phyloP scores from a whole-genome alignment of 2,329 filamentous ascomycete species.

The Sporothrix globosa region DNA sequence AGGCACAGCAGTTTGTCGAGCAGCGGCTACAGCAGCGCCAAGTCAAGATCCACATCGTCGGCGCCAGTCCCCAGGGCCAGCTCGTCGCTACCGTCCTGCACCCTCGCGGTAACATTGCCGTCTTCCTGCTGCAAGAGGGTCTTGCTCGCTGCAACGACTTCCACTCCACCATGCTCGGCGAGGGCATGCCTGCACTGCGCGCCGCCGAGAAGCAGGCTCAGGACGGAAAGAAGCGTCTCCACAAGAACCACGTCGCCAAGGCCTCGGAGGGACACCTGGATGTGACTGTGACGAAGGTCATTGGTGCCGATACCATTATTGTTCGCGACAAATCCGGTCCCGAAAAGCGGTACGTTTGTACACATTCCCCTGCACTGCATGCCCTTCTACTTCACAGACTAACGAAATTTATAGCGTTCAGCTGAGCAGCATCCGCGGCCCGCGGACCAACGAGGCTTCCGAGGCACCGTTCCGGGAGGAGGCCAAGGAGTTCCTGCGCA shows the following conservation, averaged over 20 bases:
- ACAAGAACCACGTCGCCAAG: conserved; percentile 79
- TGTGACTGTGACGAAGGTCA: conserved; percentile 79
- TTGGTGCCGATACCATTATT: conserved; percentile 86
- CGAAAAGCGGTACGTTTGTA: conserved; percentile 67
- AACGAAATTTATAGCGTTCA: conserved; percentile 59
- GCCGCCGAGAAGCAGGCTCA: conserved; percentile 86
- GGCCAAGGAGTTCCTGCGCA: conserved; percentile 93
- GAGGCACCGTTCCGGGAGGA: conserved; percentile 89
- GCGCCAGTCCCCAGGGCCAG: conserved; percentile 85
- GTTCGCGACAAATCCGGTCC: conserved; percentile 80
- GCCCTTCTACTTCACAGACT: not conserved
- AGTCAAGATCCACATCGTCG: conserved; percentile 80
- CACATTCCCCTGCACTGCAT: not conserved
- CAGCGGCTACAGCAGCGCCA: conserved; percentile 81
- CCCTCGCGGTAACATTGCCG: conserved; percentile 88
- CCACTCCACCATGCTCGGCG: conserved; percentile 88
- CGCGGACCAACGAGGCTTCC: conserved; percentile 82
- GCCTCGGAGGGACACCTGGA: conserved; percentile 68
- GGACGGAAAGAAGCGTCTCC: conserved; percentile 73
- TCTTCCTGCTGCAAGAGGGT: conserved; percentile 85
- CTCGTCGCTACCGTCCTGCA: conserved; percentile 87
- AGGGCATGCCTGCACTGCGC: conserved; percentile 82
- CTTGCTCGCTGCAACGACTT: conserved; percentile 92
- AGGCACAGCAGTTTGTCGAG: conserved; percentile 87
- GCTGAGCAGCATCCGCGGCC: conserved; percentile 89